These are phyloP conservation scores for Solanum hybrid DNA, from an alignment of 305 asterid species.

Conservation along the genomic window DNA sequence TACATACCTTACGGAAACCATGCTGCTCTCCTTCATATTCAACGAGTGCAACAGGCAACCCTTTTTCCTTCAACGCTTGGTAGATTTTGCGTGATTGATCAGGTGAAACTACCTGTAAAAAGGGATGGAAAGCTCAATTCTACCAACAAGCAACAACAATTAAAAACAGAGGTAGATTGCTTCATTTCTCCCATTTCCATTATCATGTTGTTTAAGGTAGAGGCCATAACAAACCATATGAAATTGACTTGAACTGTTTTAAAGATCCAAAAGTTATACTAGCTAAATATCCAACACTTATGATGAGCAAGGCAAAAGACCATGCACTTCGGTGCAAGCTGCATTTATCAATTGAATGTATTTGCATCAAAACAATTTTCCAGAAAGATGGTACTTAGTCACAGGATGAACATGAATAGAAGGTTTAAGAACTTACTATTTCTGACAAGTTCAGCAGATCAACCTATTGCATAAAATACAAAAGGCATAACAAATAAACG, in stretches of 20 bases:
- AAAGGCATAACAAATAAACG: not conserved
- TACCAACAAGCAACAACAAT: not conserved
- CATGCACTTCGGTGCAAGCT: not conserved
- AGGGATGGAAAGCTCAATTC: not conserved
- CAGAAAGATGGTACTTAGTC: not conserved
- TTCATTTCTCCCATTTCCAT: not conserved
- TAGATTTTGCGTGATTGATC: constrained; percentile 83
- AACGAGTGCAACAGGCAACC: constrained; percentile 79
- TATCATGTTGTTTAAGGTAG: not conserved
- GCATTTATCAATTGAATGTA: not conserved
- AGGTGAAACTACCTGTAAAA: constrained; percentile 68
- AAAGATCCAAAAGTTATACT: not conserved
- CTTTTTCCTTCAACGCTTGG: constrained; percentile 65
- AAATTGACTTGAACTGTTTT: not conserved
- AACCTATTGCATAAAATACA: not conserved
- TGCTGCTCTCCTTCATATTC: constrained; percentile 95
- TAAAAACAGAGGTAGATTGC: not conserved
- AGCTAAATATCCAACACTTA: not conserved
- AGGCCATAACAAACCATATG: not conserved
- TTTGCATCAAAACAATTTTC: not conserved
- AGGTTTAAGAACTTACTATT: not conserved
- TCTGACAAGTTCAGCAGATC: not conserved
- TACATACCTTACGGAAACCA: constrained; percentile 80
- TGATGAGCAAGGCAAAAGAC: not conserved
- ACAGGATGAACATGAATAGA: not conserved